Evolutionary conservation across 805 yeast genomes (phyloP).

Genomic region (Helenozyma baotianmanensis): DNA sequence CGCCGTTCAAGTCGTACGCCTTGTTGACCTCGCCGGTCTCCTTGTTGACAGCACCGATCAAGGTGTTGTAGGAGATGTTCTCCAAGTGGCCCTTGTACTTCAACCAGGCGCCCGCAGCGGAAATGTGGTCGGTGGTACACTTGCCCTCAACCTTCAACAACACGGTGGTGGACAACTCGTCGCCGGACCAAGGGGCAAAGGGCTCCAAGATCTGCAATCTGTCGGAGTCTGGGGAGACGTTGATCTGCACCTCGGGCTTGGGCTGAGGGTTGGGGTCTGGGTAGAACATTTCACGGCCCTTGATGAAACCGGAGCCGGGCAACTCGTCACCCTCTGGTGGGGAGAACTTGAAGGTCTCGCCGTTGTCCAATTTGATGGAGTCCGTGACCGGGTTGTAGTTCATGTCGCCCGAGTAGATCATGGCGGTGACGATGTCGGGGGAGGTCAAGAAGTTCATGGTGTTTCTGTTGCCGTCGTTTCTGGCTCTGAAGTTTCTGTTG

Average conservation of each 20-base stretch:
- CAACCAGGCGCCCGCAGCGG: conserved; percentile 98
- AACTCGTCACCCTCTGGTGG: conserved; percentile 84
- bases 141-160: conserved; percentile 92
- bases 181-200: conserved; percentile 78
- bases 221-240: conserved; percentile 83
- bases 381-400: conserved; percentile 90
- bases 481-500: conserved; percentile 95
- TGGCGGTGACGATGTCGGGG: conserved; percentile 95
- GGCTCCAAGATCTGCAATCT: conserved; percentile 90
- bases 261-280: conserved; percentile 69
- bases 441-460: conserved; percentile 98
- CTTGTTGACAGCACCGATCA: conserved; percentile 94
- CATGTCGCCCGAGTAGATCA: conserved; percentile 91
- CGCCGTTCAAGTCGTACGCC: conserved; percentile 83
- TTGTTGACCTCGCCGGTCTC: conserved; percentile 95
- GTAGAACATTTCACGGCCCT: conserved; percentile 71
- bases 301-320: conserved; percentile 71
- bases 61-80: conserved; percentile 89
- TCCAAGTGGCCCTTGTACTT: conserved; percentile 97
- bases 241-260: conserved; percentile 52
- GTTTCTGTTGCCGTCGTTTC: conserved; percentile 97
- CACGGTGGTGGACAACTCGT: conserved; percentile 73
- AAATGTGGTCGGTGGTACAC: conserved; percentile 97
- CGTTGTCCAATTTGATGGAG: conserved; percentile 64
- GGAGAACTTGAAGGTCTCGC: conserved; percentile 73